Evolutionary conservation across 2,329 filamentous ascomycete genomes (phyloP).

Genomic region (Claviceps paspali): DNA sequence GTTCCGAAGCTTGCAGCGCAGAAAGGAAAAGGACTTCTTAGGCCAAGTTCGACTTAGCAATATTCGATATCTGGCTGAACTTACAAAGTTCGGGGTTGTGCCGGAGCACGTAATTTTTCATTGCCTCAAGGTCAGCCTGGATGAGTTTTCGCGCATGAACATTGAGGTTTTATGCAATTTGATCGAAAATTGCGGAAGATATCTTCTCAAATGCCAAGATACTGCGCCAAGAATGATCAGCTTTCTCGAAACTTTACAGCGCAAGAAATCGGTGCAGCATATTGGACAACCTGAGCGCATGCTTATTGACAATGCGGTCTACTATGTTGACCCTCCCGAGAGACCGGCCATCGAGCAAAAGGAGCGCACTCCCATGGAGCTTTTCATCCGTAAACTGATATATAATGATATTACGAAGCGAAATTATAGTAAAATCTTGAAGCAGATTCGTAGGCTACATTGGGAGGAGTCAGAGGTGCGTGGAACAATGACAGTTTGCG

Average conservation of each 20-base stretch:
- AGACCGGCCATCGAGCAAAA: conserved; percentile 92
- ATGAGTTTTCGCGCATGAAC: conserved; percentile 97
- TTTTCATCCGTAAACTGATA: conserved; percentile 83
- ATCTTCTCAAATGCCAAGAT: conserved; percentile 80
- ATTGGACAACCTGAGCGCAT: conserved; percentile 92
- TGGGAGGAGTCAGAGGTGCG: conserved; percentile 83
- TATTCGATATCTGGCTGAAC: conserved; percentile 90
- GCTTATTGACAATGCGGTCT: conserved; percentile 95
- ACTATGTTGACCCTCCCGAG: conserved; percentile 93
- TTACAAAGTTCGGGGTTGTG: conserved; percentile 96
- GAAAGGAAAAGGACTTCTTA: conserved; percentile 94
- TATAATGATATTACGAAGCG: conserved; percentile 91
- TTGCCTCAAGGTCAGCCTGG: conserved; percentile 90
- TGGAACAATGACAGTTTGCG: too few species aligned
- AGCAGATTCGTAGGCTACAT: conserved; percentile 86
- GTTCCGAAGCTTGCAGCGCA: conserved; percentile 87
- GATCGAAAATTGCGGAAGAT: conserved; percentile 90
- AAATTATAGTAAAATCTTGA: conserved; percentile 84
- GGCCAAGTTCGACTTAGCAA: conserved; percentile 88
- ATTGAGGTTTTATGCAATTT: conserved; percentile 97
- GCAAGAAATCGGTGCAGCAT: conserved; percentile 92
- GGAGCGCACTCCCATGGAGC: conserved; percentile 81
- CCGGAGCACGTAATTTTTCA: conserved; percentile 98
- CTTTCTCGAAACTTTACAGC: conserved; percentile 85
- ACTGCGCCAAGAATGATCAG: conserved; percentile 86